Percentiles rank a stretch among this genome's conserved stretches.
These are phyloP conservation scores for Phytophthora ramorum DNA, from an alignment of 352 stramenopile species.

Conservation along the genomic window DNA sequence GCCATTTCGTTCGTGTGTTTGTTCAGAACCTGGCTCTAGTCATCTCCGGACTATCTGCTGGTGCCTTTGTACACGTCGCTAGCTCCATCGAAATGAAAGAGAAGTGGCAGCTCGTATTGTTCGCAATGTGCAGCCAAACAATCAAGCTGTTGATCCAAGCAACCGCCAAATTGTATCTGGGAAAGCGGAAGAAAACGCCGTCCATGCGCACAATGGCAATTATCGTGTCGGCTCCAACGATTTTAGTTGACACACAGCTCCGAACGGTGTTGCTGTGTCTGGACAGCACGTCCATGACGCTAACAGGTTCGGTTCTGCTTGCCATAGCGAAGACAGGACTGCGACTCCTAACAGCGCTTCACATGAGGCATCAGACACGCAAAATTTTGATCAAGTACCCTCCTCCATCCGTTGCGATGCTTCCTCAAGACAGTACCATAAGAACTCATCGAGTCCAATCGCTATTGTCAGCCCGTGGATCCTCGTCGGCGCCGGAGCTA, in stretches of 20 bases:
- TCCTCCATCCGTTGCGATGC: conserved; percentile 1
- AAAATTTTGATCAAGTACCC: conserved; percentile 14
- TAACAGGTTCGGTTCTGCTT: conserved; percentile 22
- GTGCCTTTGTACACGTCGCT: conserved; percentile 31
- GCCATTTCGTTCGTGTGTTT: conserved; percentile 21
- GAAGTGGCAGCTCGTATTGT: conserved; percentile 28
- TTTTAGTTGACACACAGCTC: conserved; percentile 40
- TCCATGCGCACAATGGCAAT: conserved; percentile 34
- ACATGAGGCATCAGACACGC: conserved; percentile 12
- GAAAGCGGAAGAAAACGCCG: conserved; percentile 15
- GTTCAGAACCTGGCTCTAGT: conserved; percentile 29
- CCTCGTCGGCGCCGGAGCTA: conserved; percentile 15
- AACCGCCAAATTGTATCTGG: conserved; percentile 29
- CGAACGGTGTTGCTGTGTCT: conserved; percentile 35
- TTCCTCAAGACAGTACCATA: background rate
- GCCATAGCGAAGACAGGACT: conserved; percentile 26
- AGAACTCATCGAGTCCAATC: conserved; percentile 5
- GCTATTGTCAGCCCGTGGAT: conserved; percentile 1
- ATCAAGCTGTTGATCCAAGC: conserved; percentile 31
- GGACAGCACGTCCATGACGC: conserved; percentile 21
- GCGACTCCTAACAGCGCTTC: conserved; percentile 9
- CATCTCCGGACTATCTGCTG: conserved; percentile 25
- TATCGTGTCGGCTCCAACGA: conserved; percentile 32
- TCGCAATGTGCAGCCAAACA: conserved; percentile 24
- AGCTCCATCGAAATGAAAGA: conserved; percentile 22